phyloP scores from a whole-genome alignment of 805 yeast species.

The Candida alai region DNA sequence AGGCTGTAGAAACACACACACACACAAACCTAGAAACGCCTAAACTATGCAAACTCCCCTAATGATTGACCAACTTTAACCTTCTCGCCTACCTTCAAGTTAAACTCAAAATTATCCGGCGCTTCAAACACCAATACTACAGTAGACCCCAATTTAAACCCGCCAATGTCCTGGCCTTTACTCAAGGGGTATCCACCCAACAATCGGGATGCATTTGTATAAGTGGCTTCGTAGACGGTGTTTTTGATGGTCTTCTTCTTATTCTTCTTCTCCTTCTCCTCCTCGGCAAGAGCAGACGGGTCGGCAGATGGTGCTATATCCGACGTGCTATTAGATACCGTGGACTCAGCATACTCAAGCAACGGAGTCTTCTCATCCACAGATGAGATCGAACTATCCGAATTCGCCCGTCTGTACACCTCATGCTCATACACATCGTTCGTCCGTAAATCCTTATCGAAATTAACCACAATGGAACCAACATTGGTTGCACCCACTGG shows the following conservation, averaged over 20 bases:
- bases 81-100: constrained; percentile 64
- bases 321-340: too few relatives aligned
- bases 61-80: constrained; percentile 83
- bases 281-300: constrained; percentile 12
- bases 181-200: constrained; percentile 84
- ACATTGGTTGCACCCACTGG: constrained; percentile 99
- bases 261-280: constrained; percentile 17
- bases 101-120: constrained; percentile 72
- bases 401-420: constrained; percentile 21
- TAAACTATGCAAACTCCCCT: constrained; percentile 42
- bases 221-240: constrained; percentile 92
- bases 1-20: neutral
- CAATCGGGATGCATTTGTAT: constrained; percentile 68
- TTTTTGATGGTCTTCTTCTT: constrained; percentile 54
- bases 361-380: constrained; percentile 31
- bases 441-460: constrained; percentile 86
- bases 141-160: constrained; percentile 92
- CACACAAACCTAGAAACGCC: neutral
- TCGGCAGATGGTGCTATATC: too few relatives aligned
- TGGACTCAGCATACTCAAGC: constrained; percentile 13
- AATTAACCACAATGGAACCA: constrained; percentile 88
- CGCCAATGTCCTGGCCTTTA: constrained; percentile 96
- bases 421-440: constrained; percentile 64
- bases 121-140: constrained; percentile 98
- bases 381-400: constrained; percentile 6